These are phyloP conservation scores for Trichoderma harzianum DNA, from an alignment of 2,329 filamentous ascomycete genomes.

Conservation along the genomic window DNA sequence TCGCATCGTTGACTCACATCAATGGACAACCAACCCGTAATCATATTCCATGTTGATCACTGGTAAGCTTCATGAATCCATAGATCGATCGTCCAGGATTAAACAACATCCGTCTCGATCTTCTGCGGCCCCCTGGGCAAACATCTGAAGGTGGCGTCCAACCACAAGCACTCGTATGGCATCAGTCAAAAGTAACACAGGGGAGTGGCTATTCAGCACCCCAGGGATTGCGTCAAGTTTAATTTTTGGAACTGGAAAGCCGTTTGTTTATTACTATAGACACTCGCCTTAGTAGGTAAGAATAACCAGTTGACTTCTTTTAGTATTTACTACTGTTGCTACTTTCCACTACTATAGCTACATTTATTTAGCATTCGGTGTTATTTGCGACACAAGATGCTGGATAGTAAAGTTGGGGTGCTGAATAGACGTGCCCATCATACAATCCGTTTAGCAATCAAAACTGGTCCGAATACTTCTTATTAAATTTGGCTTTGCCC, in stretches of 20 bases:
- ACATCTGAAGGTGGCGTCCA: not conserved
- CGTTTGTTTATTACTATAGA: not conserved
- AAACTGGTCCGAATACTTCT: not conserved
- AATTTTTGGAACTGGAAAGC: not conserved
- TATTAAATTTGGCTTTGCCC: not conserved
- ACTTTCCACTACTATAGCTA: no score
- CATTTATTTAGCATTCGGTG: no score
- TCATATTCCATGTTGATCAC: not conserved
- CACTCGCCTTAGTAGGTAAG: not conserved
- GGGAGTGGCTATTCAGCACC: not conserved
- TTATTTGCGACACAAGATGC: no score
- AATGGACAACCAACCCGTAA: not conserved
- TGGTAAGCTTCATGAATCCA: not conserved
- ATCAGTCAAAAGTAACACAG: not conserved
- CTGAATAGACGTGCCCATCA: not conserved
- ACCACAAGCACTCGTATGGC: not conserved
- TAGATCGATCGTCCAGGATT: not conserved
- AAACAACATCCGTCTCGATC: not conserved
- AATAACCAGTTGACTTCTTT: no score
- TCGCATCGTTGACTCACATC: no score
- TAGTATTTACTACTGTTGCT: no score
- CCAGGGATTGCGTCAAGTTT: not conserved
- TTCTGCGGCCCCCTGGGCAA: not conserved
- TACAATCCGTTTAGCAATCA: not conserved
- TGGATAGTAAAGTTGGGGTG: not conserved